Percentiles rank a stretch among this genome's conserved stretches.
Evolutionary conservation across 371 early-diverging fungal genomes (phyloP).

Genomic region (Hamiltosporidium magnivora): DNA sequence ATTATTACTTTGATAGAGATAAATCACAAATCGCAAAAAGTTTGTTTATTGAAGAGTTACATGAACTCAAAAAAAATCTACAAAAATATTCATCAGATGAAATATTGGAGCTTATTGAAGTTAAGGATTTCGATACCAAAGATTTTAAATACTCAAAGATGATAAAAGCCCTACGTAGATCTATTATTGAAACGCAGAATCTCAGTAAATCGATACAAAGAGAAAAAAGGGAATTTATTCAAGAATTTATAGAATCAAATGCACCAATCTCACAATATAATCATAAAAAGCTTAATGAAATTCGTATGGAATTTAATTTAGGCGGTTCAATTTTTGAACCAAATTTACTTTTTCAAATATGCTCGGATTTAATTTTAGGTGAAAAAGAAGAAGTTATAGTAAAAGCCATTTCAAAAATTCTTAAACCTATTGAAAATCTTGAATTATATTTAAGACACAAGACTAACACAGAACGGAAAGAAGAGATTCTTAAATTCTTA

Average conservation of each 20-base stretch:
- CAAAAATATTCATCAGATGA: background rate
- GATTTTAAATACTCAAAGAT: conserved; percentile 19
- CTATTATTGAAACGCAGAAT: conserved; percentile 13
- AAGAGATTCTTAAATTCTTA: conserved; percentile 36
- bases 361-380: conserved; percentile 3
- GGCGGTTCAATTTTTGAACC: conserved; percentile 48
- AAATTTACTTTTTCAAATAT: conserved; percentile 18
- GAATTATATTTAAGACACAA: conserved; percentile 14
- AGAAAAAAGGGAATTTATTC: conserved; percentile 24
- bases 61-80: conserved; percentile 3
- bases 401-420: conserved; percentile 18
- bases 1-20: conserved; percentile 22
- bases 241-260: conserved; percentile 12
- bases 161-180: conserved; percentile 11
- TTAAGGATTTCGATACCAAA: conserved; percentile 6
- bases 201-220: conserved; percentile 10
- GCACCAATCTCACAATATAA: background rate
- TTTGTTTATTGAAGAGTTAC: conserved; percentile 5
- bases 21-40: conserved; percentile 27
- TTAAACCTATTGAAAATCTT: conserved; percentile 27
- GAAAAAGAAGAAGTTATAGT: conserved; percentile 26
- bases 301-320: conserved; percentile 38
- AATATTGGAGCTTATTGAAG: background rate
- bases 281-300: conserved; percentile 14
- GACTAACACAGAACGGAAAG: conserved; percentile 29